phyloP scores from a whole-genome alignment of 805 yeast species.

The Yamadazyma akitaensis region DNA sequence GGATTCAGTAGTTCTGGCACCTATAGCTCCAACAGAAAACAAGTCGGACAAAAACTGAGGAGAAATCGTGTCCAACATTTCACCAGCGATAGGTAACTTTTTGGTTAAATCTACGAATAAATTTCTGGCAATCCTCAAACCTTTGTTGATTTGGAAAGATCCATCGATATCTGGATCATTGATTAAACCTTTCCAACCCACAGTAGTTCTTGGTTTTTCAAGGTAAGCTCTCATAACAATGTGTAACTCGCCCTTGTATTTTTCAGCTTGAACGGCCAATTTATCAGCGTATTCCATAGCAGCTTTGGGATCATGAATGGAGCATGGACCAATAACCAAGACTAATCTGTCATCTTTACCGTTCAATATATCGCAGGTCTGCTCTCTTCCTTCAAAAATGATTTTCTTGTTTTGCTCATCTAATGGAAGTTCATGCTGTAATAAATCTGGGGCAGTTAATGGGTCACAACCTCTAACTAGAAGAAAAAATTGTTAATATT shows the following conservation, averaged over 20 bases:
- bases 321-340: slow-evolving; percentile 94
- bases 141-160: slow-evolving; percentile 92
- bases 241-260: slow-evolving; percentile 70
- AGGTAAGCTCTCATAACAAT: slow-evolving; percentile 96
- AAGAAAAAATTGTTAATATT: slow-evolving; percentile 8
- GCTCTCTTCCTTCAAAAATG: slow-evolving; percentile 75
- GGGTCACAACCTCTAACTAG: slow-evolving; percentile 84
- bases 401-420: slow-evolving; percentile 51
- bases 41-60: slow-evolving; percentile 94
- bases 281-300: slow-evolving; percentile 84
- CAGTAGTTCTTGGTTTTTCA: slow-evolving; percentile 98
- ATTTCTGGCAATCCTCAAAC: slow-evolving; percentile 81
- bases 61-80: slow-evolving; percentile 96
- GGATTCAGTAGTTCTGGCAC: slow-evolving; percentile 98
- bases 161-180: slow-evolving; percentile 95
- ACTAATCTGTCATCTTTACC: slow-evolving; percentile 80
- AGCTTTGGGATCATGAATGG: slow-evolving; percentile 86
- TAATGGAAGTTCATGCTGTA: slow-evolving; percentile 82
- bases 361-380: slow-evolving; percentile 68
- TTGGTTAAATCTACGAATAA: slow-evolving; percentile 76
- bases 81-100: slow-evolving; percentile 91
- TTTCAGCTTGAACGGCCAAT: slow-evolving; percentile 63
- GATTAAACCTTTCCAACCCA: slow-evolving; percentile 98
- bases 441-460: slow-evolving; percentile 83
- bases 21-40: slow-evolving; percentile 94